phyloP scores from a whole-genome alignment of 2,329 filamentous ascomycete genomes.

The Arachnomyces sp. region DNA sequence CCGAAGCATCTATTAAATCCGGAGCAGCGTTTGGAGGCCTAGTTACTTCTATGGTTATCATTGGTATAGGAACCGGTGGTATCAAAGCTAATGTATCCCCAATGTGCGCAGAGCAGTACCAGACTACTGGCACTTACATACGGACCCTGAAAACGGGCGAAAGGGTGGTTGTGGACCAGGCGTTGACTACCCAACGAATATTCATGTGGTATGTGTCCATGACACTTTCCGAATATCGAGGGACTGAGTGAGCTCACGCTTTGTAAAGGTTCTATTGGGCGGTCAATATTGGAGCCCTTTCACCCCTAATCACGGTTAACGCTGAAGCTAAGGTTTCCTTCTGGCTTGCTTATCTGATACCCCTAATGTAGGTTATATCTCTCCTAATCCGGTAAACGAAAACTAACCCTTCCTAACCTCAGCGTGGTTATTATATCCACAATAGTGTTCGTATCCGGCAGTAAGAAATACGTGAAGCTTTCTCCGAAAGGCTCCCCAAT shows the following conservation, averaged over 20 bases:
- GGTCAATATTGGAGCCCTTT: conserved; percentile 59
- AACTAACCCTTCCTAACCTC: too few relatives aligned
- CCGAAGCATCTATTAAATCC: conserved; percentile 36
- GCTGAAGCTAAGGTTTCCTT: conserved; percentile 57
- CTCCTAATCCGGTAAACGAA: too few relatives aligned
- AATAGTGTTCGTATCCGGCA: conserved; percentile 36
- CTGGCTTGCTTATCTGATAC: conserved; percentile 52
- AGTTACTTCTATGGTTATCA: conserved; percentile 46
- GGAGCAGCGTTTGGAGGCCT: conserved; percentile 39
- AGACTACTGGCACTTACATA: conserved; percentile 12
- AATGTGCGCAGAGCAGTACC: conserved; percentile 52
- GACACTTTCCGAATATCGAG: not conserved
- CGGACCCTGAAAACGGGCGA: conserved; percentile 21
- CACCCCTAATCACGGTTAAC: conserved; percentile 51
- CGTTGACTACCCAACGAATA: conserved; percentile 6
- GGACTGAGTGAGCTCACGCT: conserved; percentile 49
- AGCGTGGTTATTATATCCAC: conserved; percentile 41
- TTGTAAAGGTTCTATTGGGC: conserved; percentile 51
- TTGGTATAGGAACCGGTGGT: conserved; percentile 54
- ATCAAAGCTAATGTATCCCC: conserved; percentile 54
- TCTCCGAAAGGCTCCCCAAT: conserved; percentile 50
- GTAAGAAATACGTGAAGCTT: conserved; percentile 20
- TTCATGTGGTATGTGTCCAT: conserved; percentile 10
- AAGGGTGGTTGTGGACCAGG: conserved; percentile 2
- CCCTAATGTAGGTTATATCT: conserved; percentile 45